Evolutionary conservation across 2,329 filamentous ascomycete species (phyloP).

Genomic region (Diaporthe longicolla): DNA sequence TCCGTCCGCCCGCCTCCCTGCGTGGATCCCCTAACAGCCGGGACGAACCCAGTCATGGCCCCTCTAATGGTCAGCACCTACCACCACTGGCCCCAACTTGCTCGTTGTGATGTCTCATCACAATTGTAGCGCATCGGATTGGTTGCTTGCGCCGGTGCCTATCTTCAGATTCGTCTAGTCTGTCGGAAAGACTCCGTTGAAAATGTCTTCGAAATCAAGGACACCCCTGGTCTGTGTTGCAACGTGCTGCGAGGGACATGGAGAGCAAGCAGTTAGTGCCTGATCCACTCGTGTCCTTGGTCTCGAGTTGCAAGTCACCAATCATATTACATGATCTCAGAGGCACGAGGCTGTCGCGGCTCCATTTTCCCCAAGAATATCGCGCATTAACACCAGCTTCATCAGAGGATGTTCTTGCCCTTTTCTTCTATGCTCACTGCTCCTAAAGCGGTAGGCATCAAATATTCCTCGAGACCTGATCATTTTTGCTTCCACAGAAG

Average conservation of each 20-base stretch:
- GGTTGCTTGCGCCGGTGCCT: neutral
- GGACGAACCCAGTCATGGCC: conserved; percentile 32
- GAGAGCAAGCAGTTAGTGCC: no score
- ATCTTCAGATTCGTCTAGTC: neutral
- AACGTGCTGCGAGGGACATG: no score
- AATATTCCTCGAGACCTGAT: no score
- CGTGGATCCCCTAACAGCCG: neutral
- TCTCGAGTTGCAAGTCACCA: neutral
- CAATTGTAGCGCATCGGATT: conserved; percentile 28
- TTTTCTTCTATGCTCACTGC: no score
- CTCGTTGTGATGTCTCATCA: conserved; percentile 28
- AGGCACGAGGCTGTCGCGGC: no score
- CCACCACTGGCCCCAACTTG: neutral
- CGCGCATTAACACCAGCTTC: no score
- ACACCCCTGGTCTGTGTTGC: neutral
- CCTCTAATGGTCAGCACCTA: conserved; percentile 40
- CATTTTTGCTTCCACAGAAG: no score
- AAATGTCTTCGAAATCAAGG: neutral
- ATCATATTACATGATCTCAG: no score
- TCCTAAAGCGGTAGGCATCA: no score
- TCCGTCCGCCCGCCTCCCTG: conserved; percentile 4
- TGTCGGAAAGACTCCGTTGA: neutral
- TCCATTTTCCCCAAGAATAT: no score
- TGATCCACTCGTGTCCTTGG: neutral
- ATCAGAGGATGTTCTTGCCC: no score